A percentile compares a stretch with the other conserved stretches of the same genome.
phyloP scores from a whole-genome alignment of 2,329 filamentous ascomycete genomes.

The Xylariaceae sp. region DNA sequence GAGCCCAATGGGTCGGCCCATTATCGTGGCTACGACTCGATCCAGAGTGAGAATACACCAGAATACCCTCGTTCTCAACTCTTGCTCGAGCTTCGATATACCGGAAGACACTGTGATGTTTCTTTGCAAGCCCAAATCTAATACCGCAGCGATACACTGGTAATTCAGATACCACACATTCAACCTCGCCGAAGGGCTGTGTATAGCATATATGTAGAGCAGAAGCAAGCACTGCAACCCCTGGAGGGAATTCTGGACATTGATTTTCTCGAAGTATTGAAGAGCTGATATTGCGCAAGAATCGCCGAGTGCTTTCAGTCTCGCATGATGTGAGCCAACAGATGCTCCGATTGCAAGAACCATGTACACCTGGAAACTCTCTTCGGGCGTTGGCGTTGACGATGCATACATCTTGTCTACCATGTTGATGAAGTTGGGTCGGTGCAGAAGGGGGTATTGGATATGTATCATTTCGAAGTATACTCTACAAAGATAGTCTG shows the following conservation, averaged over 20 bases:
- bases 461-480: conserved; percentile 48
- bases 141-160: conserved; percentile 47
- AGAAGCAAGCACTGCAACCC: conserved; percentile 47
- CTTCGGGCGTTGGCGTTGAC: conserved; percentile 27
- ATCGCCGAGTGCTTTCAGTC: conserved; percentile 43
- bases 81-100: conserved; percentile 46
- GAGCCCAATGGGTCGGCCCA: conserved; percentile 53
- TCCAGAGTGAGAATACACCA: conserved; percentile 53
- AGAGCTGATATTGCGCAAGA: conserved; percentile 47
- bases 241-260: conserved; percentile 44
- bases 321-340: conserved; percentile 40
- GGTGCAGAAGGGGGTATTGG: conserved; percentile 48
- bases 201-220: conserved; percentile 46
- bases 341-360: conserved; percentile 48
- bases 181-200: conserved; percentile 44
- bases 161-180: conserved; percentile 55
- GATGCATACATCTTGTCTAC: conserved; percentile 34
- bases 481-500: conserved; percentile 38
- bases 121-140: conserved; percentile 50
- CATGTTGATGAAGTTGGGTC: conserved; percentile 35
- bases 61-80: conserved; percentile 53
- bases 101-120: conserved; percentile 40
- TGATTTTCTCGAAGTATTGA: conserved; percentile 42
- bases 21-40: conserved; percentile 49
- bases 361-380: conserved; percentile 48